Conservation (phyloP, 257 asterid species). For the Nyctanthes arbortristis region DNA sequence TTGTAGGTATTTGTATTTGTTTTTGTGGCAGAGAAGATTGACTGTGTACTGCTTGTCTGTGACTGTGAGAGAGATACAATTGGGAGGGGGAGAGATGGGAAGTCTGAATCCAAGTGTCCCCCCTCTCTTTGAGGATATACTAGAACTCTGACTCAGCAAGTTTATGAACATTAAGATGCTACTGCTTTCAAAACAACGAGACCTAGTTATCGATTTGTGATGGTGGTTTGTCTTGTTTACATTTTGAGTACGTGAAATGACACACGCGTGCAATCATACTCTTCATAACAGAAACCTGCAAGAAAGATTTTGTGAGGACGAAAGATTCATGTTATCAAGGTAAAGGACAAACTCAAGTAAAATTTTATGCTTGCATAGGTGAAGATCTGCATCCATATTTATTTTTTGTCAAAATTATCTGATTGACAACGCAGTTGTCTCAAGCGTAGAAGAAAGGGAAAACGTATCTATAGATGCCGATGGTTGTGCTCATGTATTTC, state of each 20-base stretch:
- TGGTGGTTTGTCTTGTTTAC: background rate
- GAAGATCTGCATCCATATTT: background rate
- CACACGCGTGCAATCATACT: background rate
- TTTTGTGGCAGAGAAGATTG: background rate
- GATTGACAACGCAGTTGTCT: background rate
- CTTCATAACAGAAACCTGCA: background rate
- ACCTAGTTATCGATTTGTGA: background rate
- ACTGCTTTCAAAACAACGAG: background rate
- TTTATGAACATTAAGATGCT: background rate
- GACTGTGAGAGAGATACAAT: background rate
- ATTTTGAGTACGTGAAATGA: background rate
- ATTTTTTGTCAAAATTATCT: background rate
- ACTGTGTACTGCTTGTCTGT: background rate
- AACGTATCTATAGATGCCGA: background rate
- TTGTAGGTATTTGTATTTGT: background rate
- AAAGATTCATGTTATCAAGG: background rate
- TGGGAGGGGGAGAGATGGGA: background rate
- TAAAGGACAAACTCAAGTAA: background rate
- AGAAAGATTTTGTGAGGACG: background rate
- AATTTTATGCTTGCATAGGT: background rate
- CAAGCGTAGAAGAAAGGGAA: conserved; percentile 2
- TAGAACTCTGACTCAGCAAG: too few relatives aligned
- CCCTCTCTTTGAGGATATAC: conserved; percentile 10
- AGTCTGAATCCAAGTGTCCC: background rate
- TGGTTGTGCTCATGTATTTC: conserved; percentile 3